Conservation (phyloP, 2,329 filamentous ascomycete species). For the Scedosporium dehoogii region DNA sequence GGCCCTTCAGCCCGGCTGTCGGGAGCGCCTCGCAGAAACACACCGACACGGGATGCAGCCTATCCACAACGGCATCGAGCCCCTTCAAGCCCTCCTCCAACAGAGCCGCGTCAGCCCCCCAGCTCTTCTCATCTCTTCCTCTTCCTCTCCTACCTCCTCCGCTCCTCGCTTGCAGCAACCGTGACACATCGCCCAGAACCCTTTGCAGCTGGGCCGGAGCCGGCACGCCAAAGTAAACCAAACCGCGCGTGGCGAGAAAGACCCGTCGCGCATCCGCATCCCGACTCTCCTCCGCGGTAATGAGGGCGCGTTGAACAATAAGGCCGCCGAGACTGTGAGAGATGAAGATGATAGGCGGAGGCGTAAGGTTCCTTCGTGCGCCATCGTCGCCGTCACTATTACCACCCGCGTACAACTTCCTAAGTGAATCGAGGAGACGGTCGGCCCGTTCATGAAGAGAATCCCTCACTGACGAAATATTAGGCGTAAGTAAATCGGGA, state of each 20-base stretch:
- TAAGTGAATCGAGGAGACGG: background rate
- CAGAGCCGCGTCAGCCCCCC: background rate
- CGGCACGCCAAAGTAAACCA: slow-evolving; percentile 6
- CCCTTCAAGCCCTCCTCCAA: background rate
- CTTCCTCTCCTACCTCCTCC: background rate
- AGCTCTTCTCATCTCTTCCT: background rate
- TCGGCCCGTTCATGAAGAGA: background rate
- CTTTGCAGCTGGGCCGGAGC: background rate
- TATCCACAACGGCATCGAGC: background rate
- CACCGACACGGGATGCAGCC: slow-evolving; percentile 2
- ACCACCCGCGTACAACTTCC: background rate
- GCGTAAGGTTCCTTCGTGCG: background rate
- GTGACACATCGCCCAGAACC: slow-evolving; percentile 1
- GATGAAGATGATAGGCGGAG: slow-evolving; percentile 3
- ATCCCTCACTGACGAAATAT: background rate
- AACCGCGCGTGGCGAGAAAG: background rate
- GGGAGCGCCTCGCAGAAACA: slow-evolving; percentile 6
- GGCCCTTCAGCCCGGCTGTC: background rate
- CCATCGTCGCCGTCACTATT: background rate
- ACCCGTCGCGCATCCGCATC: background rate
- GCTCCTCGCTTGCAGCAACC: background rate
- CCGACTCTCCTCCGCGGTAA: background rate
- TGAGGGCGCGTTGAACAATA: slow-evolving; percentile 2
- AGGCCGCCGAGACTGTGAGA: slow-evolving; percentile 7
- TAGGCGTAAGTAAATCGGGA: background rate